Evolutionary conservation across 2,329 filamentous ascomycete species (phyloP), one percentile per base, ranked within the genome.

Genomic region (Fusarium sambucinum): DNA sequence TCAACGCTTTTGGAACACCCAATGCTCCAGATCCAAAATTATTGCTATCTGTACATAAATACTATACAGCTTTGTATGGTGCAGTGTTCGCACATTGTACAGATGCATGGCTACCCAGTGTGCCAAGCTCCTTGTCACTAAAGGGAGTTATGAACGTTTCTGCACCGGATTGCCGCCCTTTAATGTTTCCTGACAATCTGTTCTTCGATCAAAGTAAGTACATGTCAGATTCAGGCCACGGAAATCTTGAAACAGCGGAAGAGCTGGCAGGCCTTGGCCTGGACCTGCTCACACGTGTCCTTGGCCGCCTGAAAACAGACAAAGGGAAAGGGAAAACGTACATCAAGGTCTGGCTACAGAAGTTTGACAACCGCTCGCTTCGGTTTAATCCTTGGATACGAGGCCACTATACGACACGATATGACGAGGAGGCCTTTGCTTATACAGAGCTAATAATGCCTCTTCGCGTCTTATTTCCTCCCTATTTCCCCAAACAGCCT

Each of bases 391-490:
- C 44, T 19, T 46, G 44, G 44, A 46, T 45, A 4, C 16, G 2
- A 19, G 0, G 0, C 0, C 11, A n/a, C 17, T 29, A 45, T 10
- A 4, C 14, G 13, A 16, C 12, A 3, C 42, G 12, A 1, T 3
- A 27, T 2, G 3, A 21, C 13, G 32, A 33, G 14, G 14, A 11
- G 17, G 19, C 14, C 14, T 45, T 27, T 50, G 13, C 21, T 8
- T 25, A 37, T 12, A 25, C 16, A 27, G 32, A 50, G 17, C 13
- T 45, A 0, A 16, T 11, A 14, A 3, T 2, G 0, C 29, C 42
- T 1, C 27, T 7, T 5, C 25, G 25, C 25, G 25, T 25, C 25
- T 25, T 7, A 25, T 25, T 4, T 25, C 25, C 32, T 8, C 1
- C 5, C 2, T 11, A 27, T 5, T 50, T 17, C 5, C 5, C 25